A percentile compares a stretch with the other conserved stretches of the same genome.
Evolutionary conservation across 306 rosid species (phyloP).

Genomic region (Elaeagnus macrophylla): DNA sequence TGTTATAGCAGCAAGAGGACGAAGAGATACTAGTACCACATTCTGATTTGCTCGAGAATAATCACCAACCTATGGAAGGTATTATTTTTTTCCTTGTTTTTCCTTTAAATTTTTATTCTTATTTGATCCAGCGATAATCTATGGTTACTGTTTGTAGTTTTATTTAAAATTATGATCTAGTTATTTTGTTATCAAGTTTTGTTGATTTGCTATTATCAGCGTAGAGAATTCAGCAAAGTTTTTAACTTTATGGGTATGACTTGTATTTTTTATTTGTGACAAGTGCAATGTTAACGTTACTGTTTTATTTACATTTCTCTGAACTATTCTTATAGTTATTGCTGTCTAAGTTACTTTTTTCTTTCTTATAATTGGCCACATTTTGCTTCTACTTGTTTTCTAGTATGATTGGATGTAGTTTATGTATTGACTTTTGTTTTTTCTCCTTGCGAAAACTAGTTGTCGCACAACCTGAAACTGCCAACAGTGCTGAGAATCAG

Average conservation of each 20-base stretch:
- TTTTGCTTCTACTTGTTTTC: neutral
- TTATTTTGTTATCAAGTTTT: neutral
- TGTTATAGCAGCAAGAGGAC: slow-evolving; percentile 64
- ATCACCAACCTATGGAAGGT: slow-evolving; percentile 91
- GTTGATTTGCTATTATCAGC: slow-evolving; percentile 20
- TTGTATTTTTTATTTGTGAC: slow-evolving; percentile 11
- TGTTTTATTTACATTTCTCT: neutral
- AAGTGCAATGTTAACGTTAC: neutral
- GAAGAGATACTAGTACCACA: slow-evolving; percentile 89
- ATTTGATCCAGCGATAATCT: slow-evolving; percentile 17
- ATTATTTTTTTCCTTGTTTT: slow-evolving; percentile 2
- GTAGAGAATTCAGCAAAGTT: neutral
- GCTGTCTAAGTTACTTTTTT: neutral
- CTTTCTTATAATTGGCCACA: neutral
- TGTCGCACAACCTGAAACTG: slow-evolving; percentile 60
- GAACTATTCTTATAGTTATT: neutral
- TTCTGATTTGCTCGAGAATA: slow-evolving; percentile 66
- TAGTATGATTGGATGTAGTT: neutral
- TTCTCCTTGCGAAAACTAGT: slow-evolving; percentile 28
- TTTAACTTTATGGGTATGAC: slow-evolving; percentile 2
- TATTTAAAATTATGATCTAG: neutral
- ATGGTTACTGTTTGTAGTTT: neutral
- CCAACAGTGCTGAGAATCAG: slow-evolving; percentile 37
- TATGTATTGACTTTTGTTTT: slow-evolving; percentile 5
- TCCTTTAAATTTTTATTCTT: slow-evolving; percentile 13